These are phyloP conservation scores for Trichophyton mentagrophytes DNA, from an alignment of 2,329 filamentous ascomycete species.

Conservation along the genomic window DNA sequence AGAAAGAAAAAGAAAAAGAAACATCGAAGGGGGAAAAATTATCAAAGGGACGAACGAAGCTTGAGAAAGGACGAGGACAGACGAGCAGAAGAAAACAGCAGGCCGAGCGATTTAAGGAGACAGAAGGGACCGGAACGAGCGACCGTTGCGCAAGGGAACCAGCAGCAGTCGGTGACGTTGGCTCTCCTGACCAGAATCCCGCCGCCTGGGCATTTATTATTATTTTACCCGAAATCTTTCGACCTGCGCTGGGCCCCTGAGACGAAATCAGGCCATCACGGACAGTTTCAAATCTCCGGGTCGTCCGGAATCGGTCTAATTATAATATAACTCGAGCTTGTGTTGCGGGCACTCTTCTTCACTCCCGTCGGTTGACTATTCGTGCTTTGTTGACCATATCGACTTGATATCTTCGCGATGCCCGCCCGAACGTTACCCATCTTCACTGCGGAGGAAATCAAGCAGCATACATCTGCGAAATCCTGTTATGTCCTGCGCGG, in stretches of 20 bases:
- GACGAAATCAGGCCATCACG: conserved; percentile 4
- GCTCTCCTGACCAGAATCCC: neutral
- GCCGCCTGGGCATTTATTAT: neutral
- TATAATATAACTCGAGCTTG: neutral
- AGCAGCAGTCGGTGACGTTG: neutral
- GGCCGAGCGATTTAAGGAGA: neutral
- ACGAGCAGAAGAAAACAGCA: neutral
- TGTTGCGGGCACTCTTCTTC: neutral
- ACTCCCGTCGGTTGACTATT: neutral
- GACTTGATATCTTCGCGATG: conserved; percentile 42
- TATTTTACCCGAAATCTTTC: neutral
- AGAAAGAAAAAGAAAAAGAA: neutral
- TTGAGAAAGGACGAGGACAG: neutral
- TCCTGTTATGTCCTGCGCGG: conserved; percentile 92
- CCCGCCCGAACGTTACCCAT: conserved; percentile 70
- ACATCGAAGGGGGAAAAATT: neutral
- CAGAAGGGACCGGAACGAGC: neutral
- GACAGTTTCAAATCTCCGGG: conserved; percentile 1
- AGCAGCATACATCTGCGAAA: conserved; percentile 61
- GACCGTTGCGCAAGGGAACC: neutral
- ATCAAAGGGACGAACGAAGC: neutral
- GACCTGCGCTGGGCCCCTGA: neutral
- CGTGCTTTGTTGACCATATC: neutral
- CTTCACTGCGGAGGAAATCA: conserved; percentile 67
- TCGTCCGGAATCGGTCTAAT: conserved; percentile 4